These are phyloP conservation scores for Scolecobasidium constrictum DNA, from an alignment of 2,329 filamentous ascomycete genomes.

Conservation along the genomic window DNA sequence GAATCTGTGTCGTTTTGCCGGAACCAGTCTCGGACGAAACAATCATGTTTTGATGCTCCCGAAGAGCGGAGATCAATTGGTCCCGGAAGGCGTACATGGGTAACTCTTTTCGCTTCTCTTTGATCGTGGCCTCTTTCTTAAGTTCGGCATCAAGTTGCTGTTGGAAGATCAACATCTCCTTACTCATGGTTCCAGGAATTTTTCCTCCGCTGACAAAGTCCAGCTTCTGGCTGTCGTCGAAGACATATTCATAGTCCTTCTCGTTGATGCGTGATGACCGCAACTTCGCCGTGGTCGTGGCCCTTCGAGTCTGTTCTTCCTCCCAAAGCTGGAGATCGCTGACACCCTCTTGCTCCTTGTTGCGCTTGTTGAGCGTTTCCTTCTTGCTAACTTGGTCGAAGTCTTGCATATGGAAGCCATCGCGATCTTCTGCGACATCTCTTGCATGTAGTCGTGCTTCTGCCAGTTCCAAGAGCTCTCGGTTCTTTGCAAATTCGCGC, in stretches of 20 bases:
- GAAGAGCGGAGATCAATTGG: conserved; percentile 75
- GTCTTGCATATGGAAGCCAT: conserved; percentile 93
- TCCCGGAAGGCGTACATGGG: conserved; percentile 86
- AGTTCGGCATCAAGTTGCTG: conserved; percentile 82
- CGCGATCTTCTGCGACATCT: conserved; percentile 63
- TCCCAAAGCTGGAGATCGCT: conserved; percentile 98
- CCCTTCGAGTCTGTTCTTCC: conserved; percentile 74
- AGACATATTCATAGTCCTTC: conserved; percentile 82
- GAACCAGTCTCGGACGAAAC: conserved; percentile 91
- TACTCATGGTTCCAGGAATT: conserved; percentile 60
- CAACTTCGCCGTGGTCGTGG: conserved; percentile 69
- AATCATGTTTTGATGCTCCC: conserved; percentile 76
- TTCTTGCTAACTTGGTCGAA: conserved; percentile 81
- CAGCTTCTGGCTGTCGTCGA: conserved; percentile 82
- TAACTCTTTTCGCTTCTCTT: conserved; percentile 81
- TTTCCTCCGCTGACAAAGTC: conserved; percentile 70
- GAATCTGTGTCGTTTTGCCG: conserved; percentile 91
- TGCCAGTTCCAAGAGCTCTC: conserved; percentile 64
- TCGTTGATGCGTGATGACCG: conserved; percentile 62
- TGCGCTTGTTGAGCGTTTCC: conserved; percentile 78
- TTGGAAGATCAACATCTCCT: conserved; percentile 68
- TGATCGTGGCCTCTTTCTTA: conserved; percentile 75
- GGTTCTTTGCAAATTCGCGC: conserved; percentile 79
- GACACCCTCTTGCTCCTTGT: conserved; percentile 78
- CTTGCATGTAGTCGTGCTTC: conserved; percentile 71